phyloP scores from a whole-genome alignment of 306 rosid species.

The Carpinus viminea region DNA sequence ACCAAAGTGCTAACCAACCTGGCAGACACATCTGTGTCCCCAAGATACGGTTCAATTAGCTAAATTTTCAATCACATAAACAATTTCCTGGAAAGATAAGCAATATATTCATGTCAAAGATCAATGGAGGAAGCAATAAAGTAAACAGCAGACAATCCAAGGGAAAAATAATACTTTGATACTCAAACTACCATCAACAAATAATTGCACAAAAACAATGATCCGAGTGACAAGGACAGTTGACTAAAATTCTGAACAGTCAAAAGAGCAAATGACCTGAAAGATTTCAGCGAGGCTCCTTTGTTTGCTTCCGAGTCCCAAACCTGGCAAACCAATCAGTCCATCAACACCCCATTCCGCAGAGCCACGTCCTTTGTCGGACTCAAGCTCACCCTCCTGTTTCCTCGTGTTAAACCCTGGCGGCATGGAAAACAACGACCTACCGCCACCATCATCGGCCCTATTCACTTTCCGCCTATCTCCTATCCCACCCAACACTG shows the following conservation, averaged over 20 bases:
- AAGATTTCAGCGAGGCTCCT: constrained; percentile 89
- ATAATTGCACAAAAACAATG: neutral
- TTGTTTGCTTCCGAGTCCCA: constrained; percentile 81
- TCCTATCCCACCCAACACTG: constrained; percentile 81
- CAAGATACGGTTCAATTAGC: neutral
- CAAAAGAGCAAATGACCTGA: constrained; percentile 62
- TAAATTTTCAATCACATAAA: constrained; percentile 24
- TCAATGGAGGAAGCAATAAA: constrained; percentile 5
- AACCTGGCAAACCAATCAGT: constrained; percentile 78
- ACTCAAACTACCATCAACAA: neutral
- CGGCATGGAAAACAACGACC: constrained; percentile 63
- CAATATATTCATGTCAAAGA: constrained; percentile 4
- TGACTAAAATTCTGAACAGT: neutral
- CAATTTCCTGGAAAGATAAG: neutral
- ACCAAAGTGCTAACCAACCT: neutral
- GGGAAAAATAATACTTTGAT: neutral
- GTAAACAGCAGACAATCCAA: constrained; percentile 5
- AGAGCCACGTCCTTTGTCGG: constrained; percentile 54
- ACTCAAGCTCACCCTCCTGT: constrained; percentile 56
- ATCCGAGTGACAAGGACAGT: constrained; percentile 2
- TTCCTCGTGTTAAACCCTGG: constrained; percentile 73
- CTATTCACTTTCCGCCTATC: constrained; percentile 69
- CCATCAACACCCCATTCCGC: constrained; percentile 87
- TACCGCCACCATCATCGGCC: constrained; percentile 55
- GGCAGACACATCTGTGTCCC: neutral